Conservation (phyloP, 371 early-diverging fungal species). For the Lichtheimia ornata region DNA sequence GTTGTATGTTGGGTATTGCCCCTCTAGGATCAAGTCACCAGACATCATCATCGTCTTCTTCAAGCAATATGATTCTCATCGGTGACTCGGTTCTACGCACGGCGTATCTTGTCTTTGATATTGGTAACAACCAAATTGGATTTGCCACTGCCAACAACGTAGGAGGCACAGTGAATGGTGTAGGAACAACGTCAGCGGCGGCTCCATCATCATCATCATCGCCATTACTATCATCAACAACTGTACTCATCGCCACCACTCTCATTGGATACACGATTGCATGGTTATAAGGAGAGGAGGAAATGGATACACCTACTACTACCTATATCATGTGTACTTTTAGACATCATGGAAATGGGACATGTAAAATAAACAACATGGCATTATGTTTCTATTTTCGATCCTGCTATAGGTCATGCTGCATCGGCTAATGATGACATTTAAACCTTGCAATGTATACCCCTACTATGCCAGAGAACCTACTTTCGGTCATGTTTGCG, state of each 20-base stretch:
- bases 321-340: too few species aligned
- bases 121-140: conserved; percentile 35
- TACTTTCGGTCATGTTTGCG: too few species aligned
- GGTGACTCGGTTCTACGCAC: conserved; percentile 42
- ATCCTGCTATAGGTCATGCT: too few species aligned
- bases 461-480: too few species aligned
- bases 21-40: conserved; percentile 7
- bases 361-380: too few species aligned
- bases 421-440: too few species aligned
- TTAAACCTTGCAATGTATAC: too few species aligned
- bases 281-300: too few species aligned
- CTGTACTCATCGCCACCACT: not conserved
- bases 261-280: too few species aligned
- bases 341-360: too few species aligned
- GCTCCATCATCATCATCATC: not conserved
- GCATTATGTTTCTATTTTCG: too few species aligned
- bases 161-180: conserved; percentile 28
- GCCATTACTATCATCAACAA: not conserved
- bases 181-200: not conserved
- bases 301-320: too few species aligned
- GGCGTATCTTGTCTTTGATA: conserved; percentile 46
- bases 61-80: conserved; percentile 26
- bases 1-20: conserved; percentile 52
- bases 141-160: conserved; percentile 38
- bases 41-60: conserved; percentile 6